Base-by-base conservation (phyloP, 2,329 filamentous ascomycete genomes). In the Aspergillus quadrilineatus region DNA sequence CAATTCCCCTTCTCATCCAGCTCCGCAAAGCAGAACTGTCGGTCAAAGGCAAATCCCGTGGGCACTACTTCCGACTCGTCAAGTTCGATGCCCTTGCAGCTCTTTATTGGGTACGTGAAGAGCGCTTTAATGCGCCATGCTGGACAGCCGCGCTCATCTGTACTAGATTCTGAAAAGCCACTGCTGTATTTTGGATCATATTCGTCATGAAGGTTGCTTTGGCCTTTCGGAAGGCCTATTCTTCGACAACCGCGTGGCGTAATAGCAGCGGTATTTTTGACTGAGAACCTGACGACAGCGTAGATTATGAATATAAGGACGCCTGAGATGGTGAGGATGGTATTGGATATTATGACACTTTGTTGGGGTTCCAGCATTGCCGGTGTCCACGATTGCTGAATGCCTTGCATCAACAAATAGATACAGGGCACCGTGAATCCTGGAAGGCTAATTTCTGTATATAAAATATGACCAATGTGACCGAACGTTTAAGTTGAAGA, bases 41-140 rank as follows among this genome's bases (percentile, higher is more conserved):
- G 85, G 73, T 97, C 92, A 72, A 88, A 89, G 69, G 88, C 83
- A 55, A 96, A 79, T 2, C 92, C 91, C 2, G 84, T 84, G 5
- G 84, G 77, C 45, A 90, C 74, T 14, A 94, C 80, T 53, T 84
- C 82, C 58, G 83, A 84, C 59, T 80, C 76, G 50, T 82, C 75
- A 46, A 96, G 73, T 74, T 94, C 90, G 53, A 96, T 85, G 29
- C 88, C 89, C 55, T 78, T 79, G 71, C 91, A 96, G 55, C 89
- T 90, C 75, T 95, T 93, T 71, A 96, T 76, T 0, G 92, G 92
- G 71, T 94, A 93, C 58, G 92, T 82, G 75, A 86, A 87, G 50
- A 96, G 78, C 54, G 88, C 89, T 71, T 90, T 87, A 47, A 88
- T 75, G 36, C 73, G 74, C 73, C 79, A 80, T 55, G 71, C 71